Conservation (phyloP, 2,329 filamentous ascomycete species). For the Xylaria arbuscula region DNA sequence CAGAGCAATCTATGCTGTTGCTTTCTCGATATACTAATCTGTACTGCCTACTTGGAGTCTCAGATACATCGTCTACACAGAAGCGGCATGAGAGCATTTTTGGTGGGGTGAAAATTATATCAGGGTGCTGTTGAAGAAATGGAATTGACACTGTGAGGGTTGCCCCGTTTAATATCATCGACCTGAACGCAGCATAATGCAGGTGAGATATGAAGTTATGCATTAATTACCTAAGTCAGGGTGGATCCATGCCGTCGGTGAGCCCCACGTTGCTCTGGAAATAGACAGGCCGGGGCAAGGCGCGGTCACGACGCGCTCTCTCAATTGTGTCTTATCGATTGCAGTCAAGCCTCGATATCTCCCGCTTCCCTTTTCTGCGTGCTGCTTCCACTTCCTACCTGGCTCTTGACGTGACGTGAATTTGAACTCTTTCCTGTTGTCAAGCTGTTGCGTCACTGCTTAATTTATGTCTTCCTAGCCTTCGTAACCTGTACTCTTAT, state of each 20-base stretch:
- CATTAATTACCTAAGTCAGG: background rate
- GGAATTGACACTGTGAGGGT: slow-evolving; percentile 20
- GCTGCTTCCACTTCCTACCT: slow-evolving; percentile 20
- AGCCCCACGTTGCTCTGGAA: slow-evolving; percentile 44
- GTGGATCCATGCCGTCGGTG: slow-evolving; percentile 1
- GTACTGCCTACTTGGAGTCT: background rate
- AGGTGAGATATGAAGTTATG: background rate
- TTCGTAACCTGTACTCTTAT: slow-evolving; percentile 1
- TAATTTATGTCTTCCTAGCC: slow-evolving; percentile 6
- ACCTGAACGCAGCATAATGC: background rate
- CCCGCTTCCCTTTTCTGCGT: slow-evolving; percentile 15
- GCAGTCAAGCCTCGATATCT: background rate
- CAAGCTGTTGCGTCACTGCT: slow-evolving; percentile 12
- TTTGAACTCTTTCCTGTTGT: slow-evolving; percentile 3
- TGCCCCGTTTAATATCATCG: background rate
- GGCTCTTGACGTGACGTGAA: slow-evolving; percentile 14
- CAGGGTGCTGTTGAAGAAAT: background rate
- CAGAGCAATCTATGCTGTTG: background rate
- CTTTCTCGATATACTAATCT: background rate
- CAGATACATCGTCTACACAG: background rate
- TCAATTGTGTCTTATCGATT: slow-evolving; percentile 29
- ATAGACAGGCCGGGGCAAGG: slow-evolving; percentile 38
- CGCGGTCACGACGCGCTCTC: slow-evolving; percentile 48
- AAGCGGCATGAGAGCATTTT: slow-evolving; percentile 3
- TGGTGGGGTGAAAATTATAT: slow-evolving; percentile 37